Evolutionary conservation across 2,329 filamentous ascomycete genomes (phyloP).

Genomic region (Achaetomium macrosporum): DNA sequence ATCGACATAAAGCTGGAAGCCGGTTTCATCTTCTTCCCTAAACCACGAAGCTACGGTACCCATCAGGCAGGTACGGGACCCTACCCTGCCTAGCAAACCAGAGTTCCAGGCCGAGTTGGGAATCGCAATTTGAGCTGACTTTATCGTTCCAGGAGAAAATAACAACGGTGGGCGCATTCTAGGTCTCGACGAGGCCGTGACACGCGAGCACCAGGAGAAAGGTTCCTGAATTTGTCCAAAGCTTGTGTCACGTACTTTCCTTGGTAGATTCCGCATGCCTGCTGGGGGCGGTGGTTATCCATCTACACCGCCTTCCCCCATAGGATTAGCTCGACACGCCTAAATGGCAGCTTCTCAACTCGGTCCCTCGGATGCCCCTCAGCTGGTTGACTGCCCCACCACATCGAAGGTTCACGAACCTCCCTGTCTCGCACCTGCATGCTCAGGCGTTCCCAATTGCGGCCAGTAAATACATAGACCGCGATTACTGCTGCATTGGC

Average conservation of each 20-base stretch:
- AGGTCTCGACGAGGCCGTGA: too few relatives aligned
- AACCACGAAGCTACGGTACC: too few relatives aligned
- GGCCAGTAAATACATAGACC: conserved; percentile 1
- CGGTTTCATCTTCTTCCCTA: too few relatives aligned
- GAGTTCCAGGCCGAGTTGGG: too few relatives aligned
- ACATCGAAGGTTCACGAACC: conserved; percentile 27
- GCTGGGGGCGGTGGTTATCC: background rate
- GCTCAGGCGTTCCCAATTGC: background rate
- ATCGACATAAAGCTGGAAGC: too few relatives aligned
- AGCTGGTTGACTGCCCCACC: conserved; percentile 16
- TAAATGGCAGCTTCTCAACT: background rate
- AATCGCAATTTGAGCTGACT: too few relatives aligned
- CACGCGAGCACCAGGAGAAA: too few relatives aligned
- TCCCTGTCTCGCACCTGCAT: conserved; percentile 10
- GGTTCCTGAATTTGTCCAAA: too few relatives aligned
- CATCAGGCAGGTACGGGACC: too few relatives aligned
- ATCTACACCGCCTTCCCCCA: conserved; percentile 1
- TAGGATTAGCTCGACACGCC: background rate
- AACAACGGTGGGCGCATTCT: background rate
- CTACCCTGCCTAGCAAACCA: too few relatives aligned
- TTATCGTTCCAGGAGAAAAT: background rate
- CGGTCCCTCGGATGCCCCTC: conserved; percentile 2
- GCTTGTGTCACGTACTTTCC: too few relatives aligned
- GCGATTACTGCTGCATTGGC: background rate
- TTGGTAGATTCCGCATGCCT: too few relatives aligned